A percentile compares a stretch with the other conserved stretches of the same genome.
Conservation (phyloP, 2,329 filamentous ascomycete species). For the Trichophyton verrucosum region DNA sequence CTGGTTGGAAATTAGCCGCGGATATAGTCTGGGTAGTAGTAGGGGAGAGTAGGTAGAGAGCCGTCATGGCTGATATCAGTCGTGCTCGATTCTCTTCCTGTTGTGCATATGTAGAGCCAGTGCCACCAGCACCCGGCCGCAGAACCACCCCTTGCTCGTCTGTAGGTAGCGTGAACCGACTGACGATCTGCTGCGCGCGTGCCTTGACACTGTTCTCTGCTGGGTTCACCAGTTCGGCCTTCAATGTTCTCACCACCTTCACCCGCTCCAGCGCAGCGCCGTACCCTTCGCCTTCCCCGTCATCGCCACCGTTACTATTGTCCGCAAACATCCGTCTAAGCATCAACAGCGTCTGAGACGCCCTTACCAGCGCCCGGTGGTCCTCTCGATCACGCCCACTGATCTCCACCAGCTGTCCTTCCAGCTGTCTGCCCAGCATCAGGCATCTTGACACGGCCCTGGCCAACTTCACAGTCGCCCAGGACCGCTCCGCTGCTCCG, state of each 20-base stretch:
- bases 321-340: constrained; percentile 60
- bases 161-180: constrained; percentile 66
- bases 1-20: constrained; percentile 45
- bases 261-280: constrained; percentile 54
- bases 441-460: constrained; percentile 66
- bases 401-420: constrained; percentile 69
- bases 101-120: constrained; percentile 41
- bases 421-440: constrained; percentile 70
- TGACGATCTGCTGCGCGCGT: constrained; percentile 63
- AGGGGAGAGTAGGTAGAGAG: constrained; percentile 73
- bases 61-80: constrained; percentile 59
- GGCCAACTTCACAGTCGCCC: constrained; percentile 65
- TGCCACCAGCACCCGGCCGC: not conserved
- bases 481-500: constrained; percentile 62
- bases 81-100: constrained; percentile 63
- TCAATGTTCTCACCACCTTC: constrained; percentile 57
- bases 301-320: constrained; percentile 49
- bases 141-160: not conserved
- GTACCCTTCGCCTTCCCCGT: constrained; percentile 57
- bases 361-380: constrained; percentile 58
- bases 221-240: constrained; percentile 56
- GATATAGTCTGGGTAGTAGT: constrained; percentile 24
- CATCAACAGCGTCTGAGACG: constrained; percentile 64
- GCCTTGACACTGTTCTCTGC: constrained; percentile 62
- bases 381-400: constrained; percentile 27